A percentile compares a stretch with the other conserved stretches of the same genome.
Conservation (phyloP, 495 filamentous ascomycete species). For the Astrothelium macrocarpum region DNA sequence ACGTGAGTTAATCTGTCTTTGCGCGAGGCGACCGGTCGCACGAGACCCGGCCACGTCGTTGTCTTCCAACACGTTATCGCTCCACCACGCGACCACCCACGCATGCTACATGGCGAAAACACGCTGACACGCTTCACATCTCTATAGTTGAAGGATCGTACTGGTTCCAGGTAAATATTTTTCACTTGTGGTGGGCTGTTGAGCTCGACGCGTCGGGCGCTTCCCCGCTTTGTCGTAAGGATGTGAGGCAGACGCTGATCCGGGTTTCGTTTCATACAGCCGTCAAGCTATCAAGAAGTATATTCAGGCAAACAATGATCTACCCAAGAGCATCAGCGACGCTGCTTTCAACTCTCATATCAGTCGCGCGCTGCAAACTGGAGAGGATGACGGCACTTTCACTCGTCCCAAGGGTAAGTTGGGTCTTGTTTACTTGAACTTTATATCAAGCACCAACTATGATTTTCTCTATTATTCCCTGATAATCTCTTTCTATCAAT, state of each 20-base stretch:
- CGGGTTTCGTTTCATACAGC: constrained; percentile 38
- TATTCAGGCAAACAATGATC: constrained; percentile 88
- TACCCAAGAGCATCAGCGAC: constrained; percentile 50
- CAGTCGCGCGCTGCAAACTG: constrained; percentile 82
- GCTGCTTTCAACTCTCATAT: constrained; percentile 80
- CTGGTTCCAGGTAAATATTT: constrained; percentile 51
- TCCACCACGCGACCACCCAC: constrained; percentile 7
- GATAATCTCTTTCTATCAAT: not conserved
- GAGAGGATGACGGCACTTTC: constrained; percentile 85
- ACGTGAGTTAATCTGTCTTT: constrained; percentile 44
- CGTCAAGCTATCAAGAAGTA: constrained; percentile 98
- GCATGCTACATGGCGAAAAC: constrained; percentile 13
- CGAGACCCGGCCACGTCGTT: constrained; percentile 11
- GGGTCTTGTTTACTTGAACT: not conserved
- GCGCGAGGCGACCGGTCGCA: constrained; percentile 31
- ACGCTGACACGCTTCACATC: constrained; percentile 39
- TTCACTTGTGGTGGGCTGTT: constrained; percentile 9
- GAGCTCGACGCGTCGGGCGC: constrained; percentile 20
- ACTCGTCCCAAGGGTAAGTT: constrained; percentile 88
- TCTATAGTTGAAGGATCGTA: constrained; percentile 54
- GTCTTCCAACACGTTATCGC: constrained; percentile 19
- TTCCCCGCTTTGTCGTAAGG: constrained; percentile 7
- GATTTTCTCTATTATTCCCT: not conserved
- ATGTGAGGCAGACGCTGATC: constrained; percentile 14
- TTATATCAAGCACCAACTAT: constrained; percentile 8